A percentile compares a stretch with the other conserved stretches of the same genome.
Evolutionary conservation across 1,284 basidiomycete species (phyloP).

Genomic region (Ceratobasidium sp.): DNA sequence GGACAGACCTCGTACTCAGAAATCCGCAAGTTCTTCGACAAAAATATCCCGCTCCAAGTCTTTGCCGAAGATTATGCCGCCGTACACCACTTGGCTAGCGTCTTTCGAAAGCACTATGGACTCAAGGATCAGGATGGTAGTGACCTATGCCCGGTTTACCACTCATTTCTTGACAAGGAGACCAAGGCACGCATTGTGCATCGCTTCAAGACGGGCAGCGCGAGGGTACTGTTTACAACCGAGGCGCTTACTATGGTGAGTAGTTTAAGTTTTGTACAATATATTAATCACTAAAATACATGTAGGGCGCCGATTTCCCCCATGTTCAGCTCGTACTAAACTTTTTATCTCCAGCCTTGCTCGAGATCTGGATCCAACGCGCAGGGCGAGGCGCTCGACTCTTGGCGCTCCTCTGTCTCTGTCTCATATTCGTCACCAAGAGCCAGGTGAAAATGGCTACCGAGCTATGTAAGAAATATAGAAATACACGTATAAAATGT

Average conservation of each 20-base stretch:
- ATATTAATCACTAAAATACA: neutral
- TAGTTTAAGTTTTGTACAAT: neutral
- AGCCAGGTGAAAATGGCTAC: too few species aligned
- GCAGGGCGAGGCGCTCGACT: too few species aligned
- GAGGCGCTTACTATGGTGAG: slow-evolving; percentile 15
- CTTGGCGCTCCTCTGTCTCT: too few species aligned
- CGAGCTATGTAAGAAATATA: too few species aligned
- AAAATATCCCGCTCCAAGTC: neutral
- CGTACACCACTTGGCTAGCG: neutral
- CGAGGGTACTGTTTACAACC: neutral
- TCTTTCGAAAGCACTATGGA: neutral
- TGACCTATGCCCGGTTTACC: neutral
- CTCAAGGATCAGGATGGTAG: neutral
- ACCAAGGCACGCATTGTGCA: neutral
- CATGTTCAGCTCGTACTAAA: neutral
- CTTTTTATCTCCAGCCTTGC: neutral
- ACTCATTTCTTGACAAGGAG: neutral
- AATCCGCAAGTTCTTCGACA: neutral
- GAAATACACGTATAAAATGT: too few species aligned
- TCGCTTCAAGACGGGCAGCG: neutral
- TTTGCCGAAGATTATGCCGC: slow-evolving; percentile 1
- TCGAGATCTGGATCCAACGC: neutral
- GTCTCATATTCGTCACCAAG: too few species aligned
- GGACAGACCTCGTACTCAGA: slow-evolving; percentile 3
- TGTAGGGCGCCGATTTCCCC: neutral